Conservation (phyloP, 2,329 filamentous ascomycete species). For the Epichloe baconii region DNA sequence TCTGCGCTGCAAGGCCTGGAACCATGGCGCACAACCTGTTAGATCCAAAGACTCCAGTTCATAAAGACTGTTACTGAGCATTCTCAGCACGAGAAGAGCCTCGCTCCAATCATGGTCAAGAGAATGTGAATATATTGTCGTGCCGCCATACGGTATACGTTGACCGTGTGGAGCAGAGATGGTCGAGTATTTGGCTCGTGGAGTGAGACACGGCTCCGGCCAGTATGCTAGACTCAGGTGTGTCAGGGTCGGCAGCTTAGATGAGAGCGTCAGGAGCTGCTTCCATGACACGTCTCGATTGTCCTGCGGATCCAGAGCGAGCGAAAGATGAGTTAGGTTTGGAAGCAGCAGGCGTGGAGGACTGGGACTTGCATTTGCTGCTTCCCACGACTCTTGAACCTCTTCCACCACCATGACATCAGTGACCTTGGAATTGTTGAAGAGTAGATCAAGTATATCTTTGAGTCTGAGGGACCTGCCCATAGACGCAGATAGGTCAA, state of each 20-base stretch:
- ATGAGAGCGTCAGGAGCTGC: constrained; percentile 40
- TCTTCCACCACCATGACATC: constrained; percentile 10
- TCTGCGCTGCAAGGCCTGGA: constrained; percentile 29
- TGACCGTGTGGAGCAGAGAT: constrained; percentile 31
- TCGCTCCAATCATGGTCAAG: constrained; percentile 48
- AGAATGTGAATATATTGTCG: constrained; percentile 43
- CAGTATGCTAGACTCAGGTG: constrained; percentile 50
- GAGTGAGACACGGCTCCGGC: constrained; percentile 46
- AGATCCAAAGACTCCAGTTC: constrained; percentile 48
- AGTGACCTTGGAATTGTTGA: constrained; percentile 18
- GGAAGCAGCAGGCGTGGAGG: constrained; percentile 33
- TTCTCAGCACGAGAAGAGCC: constrained; percentile 40
- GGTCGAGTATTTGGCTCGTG: constrained; percentile 35
- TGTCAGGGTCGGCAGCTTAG: constrained; percentile 40
- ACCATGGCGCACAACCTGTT: constrained; percentile 46
- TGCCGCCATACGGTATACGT: constrained; percentile 38
- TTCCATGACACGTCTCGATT: constrained; percentile 38
- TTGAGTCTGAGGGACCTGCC: constrained; percentile 38
- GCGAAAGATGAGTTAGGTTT: constrained; percentile 46
- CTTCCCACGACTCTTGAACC: constrained; percentile 42
- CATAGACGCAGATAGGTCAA: constrained; percentile 41
- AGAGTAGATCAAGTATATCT: constrained; percentile 39
- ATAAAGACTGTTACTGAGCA: constrained; percentile 41
- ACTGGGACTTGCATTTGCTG: constrained; percentile 18
- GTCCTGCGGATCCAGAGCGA: constrained; percentile 31